A percentile compares a stretch with the other conserved stretches of the same genome.
Conservation (phyloP, 257 asterid species). For the Verbascum thapsus region DNA sequence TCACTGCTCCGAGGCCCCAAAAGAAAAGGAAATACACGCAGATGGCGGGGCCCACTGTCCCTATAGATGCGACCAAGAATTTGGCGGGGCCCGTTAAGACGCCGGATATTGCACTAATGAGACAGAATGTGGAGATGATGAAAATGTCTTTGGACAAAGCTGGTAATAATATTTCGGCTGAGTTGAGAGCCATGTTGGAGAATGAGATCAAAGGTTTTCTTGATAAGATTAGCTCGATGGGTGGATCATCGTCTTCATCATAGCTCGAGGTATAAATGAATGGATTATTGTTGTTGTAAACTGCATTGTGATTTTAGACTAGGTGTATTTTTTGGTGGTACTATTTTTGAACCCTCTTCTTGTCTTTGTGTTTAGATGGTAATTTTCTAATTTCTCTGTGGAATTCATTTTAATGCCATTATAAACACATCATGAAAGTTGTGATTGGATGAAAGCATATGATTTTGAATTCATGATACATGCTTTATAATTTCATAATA, state of each 20-base stretch:
- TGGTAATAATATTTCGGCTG: conserved; percentile 57
- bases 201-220: conserved; percentile 62
- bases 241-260: conserved; percentile 43
- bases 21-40: conserved; percentile 6
- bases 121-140: conserved; percentile 80
- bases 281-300: conserved; percentile 16
- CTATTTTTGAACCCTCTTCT: conserved; percentile 25
- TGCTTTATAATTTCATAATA: no score
- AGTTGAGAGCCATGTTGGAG: conserved; percentile 67
- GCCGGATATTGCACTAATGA: conserved; percentile 54
- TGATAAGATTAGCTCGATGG: conserved; percentile 51
- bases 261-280: conserved; percentile 29
- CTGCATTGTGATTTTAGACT: conserved; percentile 3
- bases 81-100: conserved; percentile 19
- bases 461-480: no score
- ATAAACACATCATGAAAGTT: no score
- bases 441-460: no score
- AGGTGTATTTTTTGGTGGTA: not conserved
- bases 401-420: no score
- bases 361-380: no score
- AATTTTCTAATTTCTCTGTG: no score
- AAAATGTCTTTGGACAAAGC: conserved; percentile 63
- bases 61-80: conserved; percentile 27
- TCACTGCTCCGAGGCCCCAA: conserved; percentile 9
- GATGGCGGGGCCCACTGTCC: conserved; percentile 26